These are phyloP conservation scores for Neurospora sp. DNA, from an alignment of 495 filamentous ascomycete species.

Conservation along the genomic window DNA sequence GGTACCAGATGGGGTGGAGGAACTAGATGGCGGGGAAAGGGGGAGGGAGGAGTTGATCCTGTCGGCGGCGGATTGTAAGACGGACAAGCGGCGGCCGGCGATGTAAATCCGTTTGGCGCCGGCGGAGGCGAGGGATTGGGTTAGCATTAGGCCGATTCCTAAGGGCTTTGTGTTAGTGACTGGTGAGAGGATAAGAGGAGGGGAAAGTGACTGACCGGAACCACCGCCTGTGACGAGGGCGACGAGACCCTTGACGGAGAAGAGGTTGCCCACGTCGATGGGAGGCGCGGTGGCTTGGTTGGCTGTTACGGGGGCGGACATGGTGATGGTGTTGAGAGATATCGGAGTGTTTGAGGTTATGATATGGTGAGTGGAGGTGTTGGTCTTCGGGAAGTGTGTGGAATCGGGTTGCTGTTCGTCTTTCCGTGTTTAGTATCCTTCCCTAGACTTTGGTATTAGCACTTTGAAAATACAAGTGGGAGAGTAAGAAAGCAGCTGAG, in stretches of 20 bases:
- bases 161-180: neutral
- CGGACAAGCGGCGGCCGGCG: constrained; percentile 50
- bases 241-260: constrained; percentile 49
- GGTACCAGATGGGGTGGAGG: no score
- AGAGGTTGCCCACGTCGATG: constrained; percentile 36
- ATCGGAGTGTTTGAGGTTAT: neutral
- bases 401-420: neutral
- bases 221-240: constrained; percentile 58
- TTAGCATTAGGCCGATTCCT: constrained; percentile 60
- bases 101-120: constrained; percentile 66
- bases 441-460: neutral
- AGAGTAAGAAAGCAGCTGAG: neutral
- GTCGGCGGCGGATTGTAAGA: constrained; percentile 41
- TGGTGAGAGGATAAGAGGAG: no score
- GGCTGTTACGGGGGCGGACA: neutral
- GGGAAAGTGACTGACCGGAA: constrained; percentile 31
- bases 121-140: constrained; percentile 45
- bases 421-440: neutral
- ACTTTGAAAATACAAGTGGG: neutral
- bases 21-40: no score
- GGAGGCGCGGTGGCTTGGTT: neutral
- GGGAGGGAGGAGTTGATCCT: constrained; percentile 19
- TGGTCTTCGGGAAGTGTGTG: neutral
- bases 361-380: neutral
- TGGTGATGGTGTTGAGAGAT: neutral